Conservation (phyloP, 805 yeast genomes). For the Metschnikowia rubicola region DNA sequence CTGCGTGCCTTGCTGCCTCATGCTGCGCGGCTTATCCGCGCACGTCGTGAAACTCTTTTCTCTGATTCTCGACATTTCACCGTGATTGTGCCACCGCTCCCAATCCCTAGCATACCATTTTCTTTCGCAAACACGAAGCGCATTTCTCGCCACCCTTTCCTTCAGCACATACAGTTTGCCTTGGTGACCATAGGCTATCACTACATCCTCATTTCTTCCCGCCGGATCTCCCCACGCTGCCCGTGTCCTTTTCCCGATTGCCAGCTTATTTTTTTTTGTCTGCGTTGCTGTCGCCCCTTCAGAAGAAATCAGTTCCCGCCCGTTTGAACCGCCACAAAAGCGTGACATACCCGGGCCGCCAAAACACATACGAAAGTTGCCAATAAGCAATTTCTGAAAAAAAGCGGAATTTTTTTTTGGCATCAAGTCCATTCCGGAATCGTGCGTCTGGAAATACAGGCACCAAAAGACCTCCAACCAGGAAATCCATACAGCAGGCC, state of each 20-base stretch:
- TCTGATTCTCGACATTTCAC: constrained; percentile 10
- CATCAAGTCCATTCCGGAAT: too few relatives aligned
- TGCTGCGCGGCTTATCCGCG: constrained; percentile 10
- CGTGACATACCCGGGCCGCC: too few relatives aligned
- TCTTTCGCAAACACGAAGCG: constrained; percentile 1
- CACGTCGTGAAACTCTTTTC: constrained; percentile 12
- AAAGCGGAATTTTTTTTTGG: too few relatives aligned
- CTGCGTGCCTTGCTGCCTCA: constrained; percentile 7
- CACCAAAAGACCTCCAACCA: background rate
- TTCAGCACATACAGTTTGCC: background rate
- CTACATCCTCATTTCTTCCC: background rate
- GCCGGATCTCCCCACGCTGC: background rate
- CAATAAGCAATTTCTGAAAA: too few relatives aligned
- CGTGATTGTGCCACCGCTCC: constrained; percentile 5
- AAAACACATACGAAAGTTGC: too few relatives aligned
- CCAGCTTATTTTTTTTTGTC: background rate
- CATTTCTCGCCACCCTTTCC: background rate
- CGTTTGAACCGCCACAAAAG: too few relatives aligned
- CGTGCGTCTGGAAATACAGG: background rate
- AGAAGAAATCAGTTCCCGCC: background rate
- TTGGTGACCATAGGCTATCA: background rate
- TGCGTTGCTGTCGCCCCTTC: constrained; percentile 4
- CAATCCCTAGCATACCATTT: background rate
- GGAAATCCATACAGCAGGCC: background rate
- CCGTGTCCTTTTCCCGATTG: background rate